Evolutionary conservation across 2,329 filamentous ascomycete genomes (phyloP).

Genomic region (Trichoderma sp.): DNA sequence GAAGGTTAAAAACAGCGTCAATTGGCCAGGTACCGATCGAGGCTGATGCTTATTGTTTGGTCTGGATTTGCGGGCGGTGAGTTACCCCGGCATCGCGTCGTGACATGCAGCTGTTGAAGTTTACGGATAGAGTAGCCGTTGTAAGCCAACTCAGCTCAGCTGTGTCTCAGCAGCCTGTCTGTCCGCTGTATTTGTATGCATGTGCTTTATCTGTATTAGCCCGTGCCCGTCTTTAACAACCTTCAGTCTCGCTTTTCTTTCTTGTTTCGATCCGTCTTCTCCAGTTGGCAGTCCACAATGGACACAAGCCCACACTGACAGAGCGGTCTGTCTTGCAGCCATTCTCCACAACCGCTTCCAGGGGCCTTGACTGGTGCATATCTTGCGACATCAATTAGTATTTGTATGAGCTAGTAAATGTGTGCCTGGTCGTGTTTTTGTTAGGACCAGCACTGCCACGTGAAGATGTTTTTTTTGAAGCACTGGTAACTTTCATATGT

Average conservation of each 20-base stretch:
- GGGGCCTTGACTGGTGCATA: constrained; percentile 29
- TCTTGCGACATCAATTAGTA: not conserved
- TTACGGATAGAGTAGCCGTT: not conserved
- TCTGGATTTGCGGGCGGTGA: not conserved
- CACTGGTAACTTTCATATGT: not conserved
- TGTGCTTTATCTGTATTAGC: not conserved
- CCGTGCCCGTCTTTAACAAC: not conserved
- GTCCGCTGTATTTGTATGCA: not conserved
- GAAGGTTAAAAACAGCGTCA: not conserved
- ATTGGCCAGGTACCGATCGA: constrained; percentile 13
- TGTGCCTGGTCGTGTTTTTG: not conserved
- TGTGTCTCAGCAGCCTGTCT: not conserved
- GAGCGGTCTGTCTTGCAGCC: constrained; percentile 14
- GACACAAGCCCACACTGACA: not conserved
- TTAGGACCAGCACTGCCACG: not conserved
- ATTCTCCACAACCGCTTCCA: not conserved
- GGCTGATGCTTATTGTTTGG: constrained; percentile 14
- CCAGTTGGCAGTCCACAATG: not conserved
- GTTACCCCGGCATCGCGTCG: not conserved
- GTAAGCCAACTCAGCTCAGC: not conserved
- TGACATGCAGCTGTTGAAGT: not conserved
- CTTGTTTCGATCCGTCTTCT: not conserved
- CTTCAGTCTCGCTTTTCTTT: not conserved
- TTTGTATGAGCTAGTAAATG: not conserved
- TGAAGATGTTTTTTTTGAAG: not conserved